These are phyloP conservation scores for Litchi chinensis DNA, from an alignment of 345 rosid species.

Conservation along the genomic window DNA sequence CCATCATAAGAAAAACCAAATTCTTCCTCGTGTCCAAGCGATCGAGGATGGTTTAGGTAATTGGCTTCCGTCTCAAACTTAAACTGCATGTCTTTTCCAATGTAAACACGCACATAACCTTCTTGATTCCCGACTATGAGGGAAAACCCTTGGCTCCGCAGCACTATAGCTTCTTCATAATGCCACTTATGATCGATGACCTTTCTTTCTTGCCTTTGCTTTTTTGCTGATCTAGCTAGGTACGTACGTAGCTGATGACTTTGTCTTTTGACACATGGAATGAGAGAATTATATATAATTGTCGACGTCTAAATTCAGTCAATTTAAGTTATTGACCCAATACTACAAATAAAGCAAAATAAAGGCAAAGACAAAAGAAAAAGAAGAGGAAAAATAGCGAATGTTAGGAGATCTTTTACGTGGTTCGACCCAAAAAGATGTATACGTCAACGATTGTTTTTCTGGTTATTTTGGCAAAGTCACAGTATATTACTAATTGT, in stretches of 20 bases:
- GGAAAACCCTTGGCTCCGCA: conserved; percentile 44
- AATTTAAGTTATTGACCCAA: too few relatives aligned
- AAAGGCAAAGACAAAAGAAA: too few relatives aligned
- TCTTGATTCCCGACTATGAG: conserved; percentile 13
- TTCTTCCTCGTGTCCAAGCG: conserved; percentile 49
- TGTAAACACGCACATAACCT: conserved; percentile 52
- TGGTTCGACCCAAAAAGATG: too few relatives aligned
- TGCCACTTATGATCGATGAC: conserved; percentile 3
- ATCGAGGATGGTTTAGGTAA: conserved; percentile 55
- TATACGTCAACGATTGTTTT: too few relatives aligned
- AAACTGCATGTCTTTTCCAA: conserved; percentile 39
- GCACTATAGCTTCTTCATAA: conserved; percentile 45
- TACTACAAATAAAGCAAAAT: too few relatives aligned
- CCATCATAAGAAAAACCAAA: conserved; percentile 55
- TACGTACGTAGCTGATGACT: background rate
- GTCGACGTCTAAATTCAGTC: too few relatives aligned
- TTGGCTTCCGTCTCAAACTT: conserved; percentile 48
- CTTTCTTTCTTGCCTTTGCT: conserved; percentile 35
- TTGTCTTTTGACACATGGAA: background rate
- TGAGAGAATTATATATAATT: background rate
- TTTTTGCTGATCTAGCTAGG: background rate
- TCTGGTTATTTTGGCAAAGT: too few relatives aligned
- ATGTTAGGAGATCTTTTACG: too few relatives aligned
- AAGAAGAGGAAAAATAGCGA: too few relatives aligned
- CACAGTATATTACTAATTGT: too few relatives aligned